Evolutionary conservation across 2,329 filamentous ascomycete genomes (phyloP).

Genomic region (Rhexocercosporidium sp.): DNA sequence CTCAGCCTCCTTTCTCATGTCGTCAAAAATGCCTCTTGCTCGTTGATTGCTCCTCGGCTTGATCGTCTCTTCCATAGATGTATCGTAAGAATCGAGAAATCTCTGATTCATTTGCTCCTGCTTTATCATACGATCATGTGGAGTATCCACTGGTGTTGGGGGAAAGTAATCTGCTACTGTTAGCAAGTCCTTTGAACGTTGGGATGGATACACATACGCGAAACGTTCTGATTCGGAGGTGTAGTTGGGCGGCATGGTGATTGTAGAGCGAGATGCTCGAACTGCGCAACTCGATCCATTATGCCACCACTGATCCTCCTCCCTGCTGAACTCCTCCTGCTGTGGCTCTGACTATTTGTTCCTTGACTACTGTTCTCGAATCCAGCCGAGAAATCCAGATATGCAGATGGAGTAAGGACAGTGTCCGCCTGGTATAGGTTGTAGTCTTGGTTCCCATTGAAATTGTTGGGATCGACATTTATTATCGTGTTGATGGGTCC

Average conservation of each 20-base stretch:
- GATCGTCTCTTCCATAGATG: conserved; percentile 70
- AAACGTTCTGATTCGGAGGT: conserved; percentile 63
- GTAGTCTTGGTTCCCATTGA: conserved; percentile 39
- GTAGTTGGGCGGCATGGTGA: conserved; percentile 59
- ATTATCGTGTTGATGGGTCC: conserved; percentile 52
- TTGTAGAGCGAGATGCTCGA: conserved; percentile 57
- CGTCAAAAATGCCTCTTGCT: conserved; percentile 60
- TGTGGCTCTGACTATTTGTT: conserved; percentile 33
- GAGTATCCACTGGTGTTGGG: conserved; percentile 70
- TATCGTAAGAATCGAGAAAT: conserved; percentile 66
- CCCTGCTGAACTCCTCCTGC: conserved; percentile 39
- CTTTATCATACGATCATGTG: conserved; percentile 51
- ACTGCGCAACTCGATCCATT: conserved; percentile 63
- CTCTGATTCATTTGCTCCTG: conserved; percentile 48
- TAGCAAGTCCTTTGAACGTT: conserved; percentile 19
- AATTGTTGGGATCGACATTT: conserved; percentile 44
- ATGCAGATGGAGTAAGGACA: conserved; percentile 38
- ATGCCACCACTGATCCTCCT: conserved; percentile 65
- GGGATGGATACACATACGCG: conserved; percentile 55
- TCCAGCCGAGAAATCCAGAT: conserved; percentile 40
- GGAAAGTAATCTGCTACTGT: conserved; percentile 62
- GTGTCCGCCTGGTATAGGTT: conserved; percentile 37
- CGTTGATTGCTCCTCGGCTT: conserved; percentile 58
- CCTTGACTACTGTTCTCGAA: conserved; percentile 34
- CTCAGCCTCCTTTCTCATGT: conserved; percentile 62